Base-by-base conservation (phyloP, 2,329 filamentous ascomycete species). In the Ophiosphaerella korrae region DNA sequence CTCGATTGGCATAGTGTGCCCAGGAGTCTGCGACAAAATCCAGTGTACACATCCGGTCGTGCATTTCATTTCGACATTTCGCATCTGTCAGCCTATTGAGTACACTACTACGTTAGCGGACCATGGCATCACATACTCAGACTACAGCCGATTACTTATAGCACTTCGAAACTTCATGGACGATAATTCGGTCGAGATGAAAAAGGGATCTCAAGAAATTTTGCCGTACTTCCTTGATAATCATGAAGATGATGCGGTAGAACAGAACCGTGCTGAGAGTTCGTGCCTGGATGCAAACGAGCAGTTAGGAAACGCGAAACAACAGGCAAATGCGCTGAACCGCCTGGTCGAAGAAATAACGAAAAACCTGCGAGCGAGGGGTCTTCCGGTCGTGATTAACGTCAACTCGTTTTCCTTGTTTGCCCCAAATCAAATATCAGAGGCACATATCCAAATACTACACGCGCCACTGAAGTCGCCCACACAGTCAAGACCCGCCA, bases 391-490 rank as follows among this genome's bases (percentile, higher is more conserved):
- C 1, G 61, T 63, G 56, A 52, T 66, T 14, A 60, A 53, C 41
- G 42, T 68, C n/a, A 51, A 40, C n/a, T 68, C 64, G 0, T 63
- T 55, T 29, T 63, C 62, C 21, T 45, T 67, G 14, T 66, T 68
- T 33, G 40, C 56, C 7, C 64, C 65, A 4, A 57, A 57, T 45
- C 55, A 56, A 7, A 57, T 66, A 29, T 57, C 56, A 9, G 60
- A 66, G 34, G 40, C 62, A 5, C 54, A 60, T 33, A 40, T 67
- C 9, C 65, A 68, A 33, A 53, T 68, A 24, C 37, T 52, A 9
- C 45, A 53, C 29, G 43, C 57, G 2, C 48, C 48, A 18, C 31
- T 33, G 18, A 23, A 35, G 29, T 21, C 24, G 8, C 23, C 45
- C 13, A 29, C 24, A 32, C 26, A 16, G 14, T 23, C 45, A 40